phyloP scores from a whole-genome alignment of 129 eudicot genomes.

The Arctium lappa region DNA sequence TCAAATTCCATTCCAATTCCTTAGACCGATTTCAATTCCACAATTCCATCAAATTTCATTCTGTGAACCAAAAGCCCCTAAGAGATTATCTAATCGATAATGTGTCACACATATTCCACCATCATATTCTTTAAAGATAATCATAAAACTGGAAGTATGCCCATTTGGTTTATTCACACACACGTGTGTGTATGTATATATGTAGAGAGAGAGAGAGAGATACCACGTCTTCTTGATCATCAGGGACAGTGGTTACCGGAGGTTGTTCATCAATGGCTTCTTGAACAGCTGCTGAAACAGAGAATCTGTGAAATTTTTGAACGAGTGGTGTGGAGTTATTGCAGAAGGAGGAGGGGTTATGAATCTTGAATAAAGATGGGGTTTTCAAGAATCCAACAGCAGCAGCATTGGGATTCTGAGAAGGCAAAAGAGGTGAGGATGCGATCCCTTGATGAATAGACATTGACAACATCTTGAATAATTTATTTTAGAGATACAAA shows the following conservation, averaged over 20 bases:
- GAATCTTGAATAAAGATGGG: slow-evolving; percentile 28
- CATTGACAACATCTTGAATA: slow-evolving; percentile 45
- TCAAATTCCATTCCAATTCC: too few species aligned
- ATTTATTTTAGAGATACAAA: background rate
- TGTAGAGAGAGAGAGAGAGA: background rate
- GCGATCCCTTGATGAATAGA: slow-evolving; percentile 58
- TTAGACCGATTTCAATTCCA: too few species aligned
- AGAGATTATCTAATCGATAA: too few species aligned
- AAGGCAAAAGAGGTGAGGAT: slow-evolving; percentile 32
- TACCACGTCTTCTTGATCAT: slow-evolving; percentile 35
- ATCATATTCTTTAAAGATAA: too few species aligned
- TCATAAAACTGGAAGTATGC: too few species aligned
- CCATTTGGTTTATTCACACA: too few species aligned
- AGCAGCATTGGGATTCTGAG: slow-evolving; percentile 22
- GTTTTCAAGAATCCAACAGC: slow-evolving; percentile 32
- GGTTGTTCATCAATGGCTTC: slow-evolving; percentile 29
- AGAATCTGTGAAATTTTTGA: slow-evolving; percentile 30
- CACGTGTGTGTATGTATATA: too few species aligned
- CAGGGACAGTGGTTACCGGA: slow-evolving; percentile 15
- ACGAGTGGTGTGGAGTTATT: slow-evolving; percentile 22
- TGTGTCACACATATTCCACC: too few species aligned
- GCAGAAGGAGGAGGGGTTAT: slow-evolving; percentile 22
- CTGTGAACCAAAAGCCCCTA: too few species aligned
- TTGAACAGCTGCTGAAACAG: slow-evolving; percentile 41
- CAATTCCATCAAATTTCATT: too few species aligned